These are phyloP conservation scores for Oryza glaberrima DNA, from an alignment of 176 grass and related monocot genomes.

Conservation along the genomic window DNA sequence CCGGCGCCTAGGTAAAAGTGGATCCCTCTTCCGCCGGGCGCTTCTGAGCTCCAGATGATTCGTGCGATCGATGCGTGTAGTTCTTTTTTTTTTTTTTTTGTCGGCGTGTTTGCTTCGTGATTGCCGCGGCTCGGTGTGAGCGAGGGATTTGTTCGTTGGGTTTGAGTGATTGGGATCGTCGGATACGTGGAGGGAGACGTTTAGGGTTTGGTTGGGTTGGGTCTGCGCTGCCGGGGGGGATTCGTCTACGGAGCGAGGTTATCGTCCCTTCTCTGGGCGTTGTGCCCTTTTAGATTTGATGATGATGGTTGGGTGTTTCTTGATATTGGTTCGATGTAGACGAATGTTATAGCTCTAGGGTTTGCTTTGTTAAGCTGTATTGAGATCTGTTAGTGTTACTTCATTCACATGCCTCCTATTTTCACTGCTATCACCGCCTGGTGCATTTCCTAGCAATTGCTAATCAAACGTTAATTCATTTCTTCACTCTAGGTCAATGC, in stretches of 20 bases:
- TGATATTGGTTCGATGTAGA: background rate
- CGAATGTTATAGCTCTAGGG: background rate
- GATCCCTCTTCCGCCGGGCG: background rate
- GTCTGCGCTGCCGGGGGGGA: too few species aligned
- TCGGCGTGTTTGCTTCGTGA: too few species aligned
- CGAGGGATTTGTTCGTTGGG: background rate
- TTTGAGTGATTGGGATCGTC: background rate
- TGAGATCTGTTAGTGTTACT: background rate
- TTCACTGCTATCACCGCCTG: background rate
- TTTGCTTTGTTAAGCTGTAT: background rate
- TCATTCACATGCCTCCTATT: background rate
- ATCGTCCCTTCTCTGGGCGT: too few species aligned
- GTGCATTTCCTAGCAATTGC: background rate
- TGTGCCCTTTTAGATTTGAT: background rate
- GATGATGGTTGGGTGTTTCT: background rate
- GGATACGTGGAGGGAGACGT: background rate
- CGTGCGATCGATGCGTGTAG: background rate
- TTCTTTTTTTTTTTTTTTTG: background rate
- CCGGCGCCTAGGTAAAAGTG: slow-evolving; percentile 15
- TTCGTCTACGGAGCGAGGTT: too few species aligned
- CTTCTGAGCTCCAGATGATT: background rate
- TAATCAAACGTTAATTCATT: background rate
- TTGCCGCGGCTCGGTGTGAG: background rate
- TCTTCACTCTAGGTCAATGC: background rate
- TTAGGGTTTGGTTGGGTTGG: too few species aligned